Evolutionary conservation across 2,329 filamentous ascomycete species (phyloP).

Genomic region (Phialocephala subalpina): DNA sequence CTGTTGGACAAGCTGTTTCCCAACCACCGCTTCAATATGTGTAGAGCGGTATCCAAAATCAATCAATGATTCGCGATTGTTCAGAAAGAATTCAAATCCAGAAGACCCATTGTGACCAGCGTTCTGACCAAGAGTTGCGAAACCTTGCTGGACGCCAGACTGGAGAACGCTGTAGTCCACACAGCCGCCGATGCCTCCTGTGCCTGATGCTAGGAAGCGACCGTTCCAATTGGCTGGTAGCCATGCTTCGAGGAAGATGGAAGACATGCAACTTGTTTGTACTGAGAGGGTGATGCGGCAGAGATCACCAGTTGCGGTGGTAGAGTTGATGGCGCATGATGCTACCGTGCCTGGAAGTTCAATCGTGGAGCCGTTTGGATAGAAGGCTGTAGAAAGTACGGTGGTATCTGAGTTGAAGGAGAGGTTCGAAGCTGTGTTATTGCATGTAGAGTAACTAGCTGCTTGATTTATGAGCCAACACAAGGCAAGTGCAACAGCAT

Average conservation of each 20-base stretch:
- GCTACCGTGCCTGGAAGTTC: neutral
- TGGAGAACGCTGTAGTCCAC: neutral
- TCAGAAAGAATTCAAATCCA: neutral
- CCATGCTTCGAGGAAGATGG: neutral
- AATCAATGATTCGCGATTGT: neutral
- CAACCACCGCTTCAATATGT: neutral
- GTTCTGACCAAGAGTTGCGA: neutral
- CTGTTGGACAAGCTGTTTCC: neutral
- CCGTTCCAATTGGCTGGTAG: neutral
- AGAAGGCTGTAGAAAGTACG: neutral
- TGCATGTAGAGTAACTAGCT: neutral
- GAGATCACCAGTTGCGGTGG: neutral
- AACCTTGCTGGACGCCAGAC: constrained; percentile 2
- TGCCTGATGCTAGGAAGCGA: neutral
- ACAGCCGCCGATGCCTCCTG: neutral
- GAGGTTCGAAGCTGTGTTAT: neutral
- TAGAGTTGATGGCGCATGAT: neutral
- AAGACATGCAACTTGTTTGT: neutral
- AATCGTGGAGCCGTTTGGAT: neutral
- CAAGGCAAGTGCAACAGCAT: neutral
- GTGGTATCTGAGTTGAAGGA: neutral
- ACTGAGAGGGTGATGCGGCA: neutral
- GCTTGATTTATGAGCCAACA: neutral
- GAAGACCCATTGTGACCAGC: constrained; percentile 1
- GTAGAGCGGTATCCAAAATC: constrained; percentile 1